Evolutionary conservation across 2,329 filamentous ascomycete species (phyloP).

Genomic region (Magnaporthiopsis poae): DNA sequence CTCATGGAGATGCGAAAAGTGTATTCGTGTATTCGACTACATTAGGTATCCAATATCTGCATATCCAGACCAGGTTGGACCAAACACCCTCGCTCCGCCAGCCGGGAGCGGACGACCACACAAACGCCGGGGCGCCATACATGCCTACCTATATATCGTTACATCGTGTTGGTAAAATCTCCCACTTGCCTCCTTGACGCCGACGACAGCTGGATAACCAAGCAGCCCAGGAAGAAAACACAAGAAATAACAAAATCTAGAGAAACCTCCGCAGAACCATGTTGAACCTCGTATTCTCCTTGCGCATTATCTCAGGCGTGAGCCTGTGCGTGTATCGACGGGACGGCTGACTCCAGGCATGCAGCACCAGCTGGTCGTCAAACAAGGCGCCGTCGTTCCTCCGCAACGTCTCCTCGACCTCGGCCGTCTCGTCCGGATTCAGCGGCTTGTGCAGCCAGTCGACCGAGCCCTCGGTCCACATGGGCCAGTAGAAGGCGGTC

Average conservation of each 20-base stretch:
- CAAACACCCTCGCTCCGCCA: no score
- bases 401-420: conserved; percentile 22
- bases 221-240: neutral
- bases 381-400: conserved; percentile 25
- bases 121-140: neutral
- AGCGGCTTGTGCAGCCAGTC: conserved; percentile 28
- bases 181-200: neutral
- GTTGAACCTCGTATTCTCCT: conserved; percentile 27
- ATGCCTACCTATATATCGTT: neutral
- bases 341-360: conserved; percentile 29
- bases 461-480: conserved; percentile 28
- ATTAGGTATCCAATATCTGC: neutral
- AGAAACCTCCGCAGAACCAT: conserved; percentile 23
- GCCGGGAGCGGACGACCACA: no score
- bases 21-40: neutral
- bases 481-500: conserved; percentile 30
- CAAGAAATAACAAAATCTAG: conserved; percentile 1
- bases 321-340: conserved; percentile 23
- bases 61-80: no score
- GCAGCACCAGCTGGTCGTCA: conserved; percentile 27
- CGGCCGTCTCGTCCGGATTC: conserved; percentile 18
- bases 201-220: neutral
- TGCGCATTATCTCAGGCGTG: conserved; percentile 23
- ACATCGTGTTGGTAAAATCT: neutral
- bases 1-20: neutral